A percentile compares a stretch with the other conserved stretches of the same genome.
Conservation (phyloP, 345 rosid species). For the Hibiscus mutabilis region DNA sequence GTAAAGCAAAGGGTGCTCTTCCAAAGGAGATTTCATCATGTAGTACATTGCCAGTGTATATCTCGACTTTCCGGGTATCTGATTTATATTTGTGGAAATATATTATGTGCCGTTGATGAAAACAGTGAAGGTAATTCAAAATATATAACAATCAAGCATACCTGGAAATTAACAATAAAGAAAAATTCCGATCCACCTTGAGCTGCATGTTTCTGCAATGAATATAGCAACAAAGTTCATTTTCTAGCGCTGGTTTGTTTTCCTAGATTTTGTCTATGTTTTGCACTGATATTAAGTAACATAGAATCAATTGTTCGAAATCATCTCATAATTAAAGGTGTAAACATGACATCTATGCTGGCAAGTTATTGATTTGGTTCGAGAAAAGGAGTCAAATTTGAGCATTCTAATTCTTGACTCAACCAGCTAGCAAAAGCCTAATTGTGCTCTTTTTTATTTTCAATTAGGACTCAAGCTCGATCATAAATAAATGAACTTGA, state of each 20-base stretch:
- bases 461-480: not conserved
- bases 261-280: not conserved
- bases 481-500: not conserved
- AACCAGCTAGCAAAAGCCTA: not conserved
- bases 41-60: conserved; percentile 68
- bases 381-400: not conserved
- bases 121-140: not conserved
- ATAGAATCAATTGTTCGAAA: not conserved
- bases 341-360: not conserved
- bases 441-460: not conserved
- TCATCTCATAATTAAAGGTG: not conserved
- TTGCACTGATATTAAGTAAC: not conserved
- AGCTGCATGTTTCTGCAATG: conserved; percentile 44
- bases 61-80: conserved; percentile 68
- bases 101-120: not conserved
- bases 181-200: conserved; percentile 68
- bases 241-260: not conserved
- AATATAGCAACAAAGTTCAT: not conserved
- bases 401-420: not conserved
- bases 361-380: not conserved
- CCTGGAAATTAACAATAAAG: conserved; percentile 80
- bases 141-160: conserved; percentile 10
- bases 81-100: conserved; percentile 6
- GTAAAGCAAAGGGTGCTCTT: conserved; percentile 62
- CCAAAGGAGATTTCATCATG: conserved; percentile 62